Percentiles rank a stretch among this genome's conserved stretches.
Conservation (phyloP, 225 moss, liverwort and hornwort species). For the Takakia lepidozioides region DNA sequence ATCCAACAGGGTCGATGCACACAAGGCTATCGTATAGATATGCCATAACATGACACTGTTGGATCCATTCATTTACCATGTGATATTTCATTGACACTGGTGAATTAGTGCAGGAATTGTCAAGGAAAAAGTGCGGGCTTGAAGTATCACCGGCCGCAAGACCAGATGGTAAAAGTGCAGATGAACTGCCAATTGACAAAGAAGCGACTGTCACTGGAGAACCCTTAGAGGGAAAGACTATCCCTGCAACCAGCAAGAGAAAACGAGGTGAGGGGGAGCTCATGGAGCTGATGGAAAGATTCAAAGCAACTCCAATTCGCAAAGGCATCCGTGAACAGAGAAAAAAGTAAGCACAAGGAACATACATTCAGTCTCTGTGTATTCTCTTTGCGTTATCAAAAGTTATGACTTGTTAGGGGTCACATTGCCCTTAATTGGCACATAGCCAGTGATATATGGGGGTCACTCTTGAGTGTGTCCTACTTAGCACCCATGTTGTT, state of each 20-base stretch:
- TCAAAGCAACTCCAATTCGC: conserved; percentile 44
- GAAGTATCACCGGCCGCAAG: background rate
- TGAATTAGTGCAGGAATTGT: conserved; percentile 4
- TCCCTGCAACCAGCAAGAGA: conserved; percentile 33
- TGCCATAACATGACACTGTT: no score
- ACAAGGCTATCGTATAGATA: no score
- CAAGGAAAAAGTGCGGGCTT: conserved; percentile 2
- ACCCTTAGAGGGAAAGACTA: conserved; percentile 11
- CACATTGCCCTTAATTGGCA: background rate
- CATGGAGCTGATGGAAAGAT: conserved; percentile 58
- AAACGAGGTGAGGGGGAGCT: conserved; percentile 62
- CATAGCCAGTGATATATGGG: background rate
- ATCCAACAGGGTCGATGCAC: no score
- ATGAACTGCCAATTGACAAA: conserved; percentile 6
- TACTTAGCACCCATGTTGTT: no score
- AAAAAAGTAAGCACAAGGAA: conserved; percentile 55
- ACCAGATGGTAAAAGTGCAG: conserved; percentile 1
- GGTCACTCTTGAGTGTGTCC: no score
- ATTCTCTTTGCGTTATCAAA: background rate
- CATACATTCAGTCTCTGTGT: background rate
- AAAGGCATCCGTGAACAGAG: conserved; percentile 41
- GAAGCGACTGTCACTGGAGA: conserved; percentile 17
- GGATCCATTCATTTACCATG: background rate
- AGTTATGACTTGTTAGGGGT: background rate
- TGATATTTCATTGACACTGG: conserved; percentile 2